phyloP scores from a whole-genome alignment of 2,329 filamentous ascomycete genomes.

The Colletotrichum liaoningense region DNA sequence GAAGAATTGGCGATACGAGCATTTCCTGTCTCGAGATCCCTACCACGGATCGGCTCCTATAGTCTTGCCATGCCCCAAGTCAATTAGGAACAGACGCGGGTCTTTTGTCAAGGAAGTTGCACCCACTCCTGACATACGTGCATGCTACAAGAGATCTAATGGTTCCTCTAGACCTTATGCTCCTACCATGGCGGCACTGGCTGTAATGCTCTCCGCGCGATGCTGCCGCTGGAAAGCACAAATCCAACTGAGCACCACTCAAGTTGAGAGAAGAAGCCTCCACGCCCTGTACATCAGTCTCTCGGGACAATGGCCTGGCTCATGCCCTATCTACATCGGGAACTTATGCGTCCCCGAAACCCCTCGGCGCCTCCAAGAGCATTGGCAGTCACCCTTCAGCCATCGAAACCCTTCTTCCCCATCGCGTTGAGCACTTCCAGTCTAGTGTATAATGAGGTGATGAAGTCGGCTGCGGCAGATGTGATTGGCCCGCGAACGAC shows the following conservation, averaged over 20 bases:
- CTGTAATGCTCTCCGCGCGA: neutral
- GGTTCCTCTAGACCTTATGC: neutral
- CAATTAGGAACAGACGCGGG: neutral
- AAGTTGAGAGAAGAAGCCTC: neutral
- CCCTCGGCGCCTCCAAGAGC: neutral
- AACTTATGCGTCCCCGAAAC: neutral
- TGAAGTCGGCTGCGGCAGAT: neutral
- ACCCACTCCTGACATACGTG: neutral
- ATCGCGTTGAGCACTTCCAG: neutral
- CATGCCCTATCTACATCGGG: neutral
- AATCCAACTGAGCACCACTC: neutral
- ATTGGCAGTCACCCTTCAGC: neutral
- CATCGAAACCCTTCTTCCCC: neutral
- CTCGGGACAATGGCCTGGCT: neutral
- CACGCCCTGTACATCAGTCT: neutral
- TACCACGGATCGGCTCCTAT: neutral
- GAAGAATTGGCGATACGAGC: neutral
- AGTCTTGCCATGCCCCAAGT: neutral
- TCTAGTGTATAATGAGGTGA: neutral
- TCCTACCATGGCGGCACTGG: neutral
- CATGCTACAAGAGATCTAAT: too few relatives aligned
- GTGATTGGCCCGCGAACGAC: neutral
- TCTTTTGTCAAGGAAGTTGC: neutral
- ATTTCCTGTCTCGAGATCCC: neutral
- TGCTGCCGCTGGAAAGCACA: neutral